Conservation (phyloP, 176 grass and related monocot genomes). For the Oryza coarctata region DNA sequence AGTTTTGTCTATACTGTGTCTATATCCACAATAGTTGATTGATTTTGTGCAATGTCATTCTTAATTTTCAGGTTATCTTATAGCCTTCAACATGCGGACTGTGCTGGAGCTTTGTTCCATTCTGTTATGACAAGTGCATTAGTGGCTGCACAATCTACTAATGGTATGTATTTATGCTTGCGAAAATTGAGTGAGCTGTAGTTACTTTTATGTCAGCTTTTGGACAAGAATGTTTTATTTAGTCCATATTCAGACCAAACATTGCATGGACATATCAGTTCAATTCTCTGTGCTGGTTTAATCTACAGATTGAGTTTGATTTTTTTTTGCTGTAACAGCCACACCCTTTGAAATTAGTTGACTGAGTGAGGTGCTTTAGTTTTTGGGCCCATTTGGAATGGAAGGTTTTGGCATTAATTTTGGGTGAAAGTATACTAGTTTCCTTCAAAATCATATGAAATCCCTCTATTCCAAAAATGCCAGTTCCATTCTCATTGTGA, state of each 20-base stretch:
- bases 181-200: neutral
- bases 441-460: neutral
- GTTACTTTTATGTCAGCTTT: neutral
- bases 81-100: conserved; percentile 77
- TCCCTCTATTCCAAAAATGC: neutral
- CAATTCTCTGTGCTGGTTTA: neutral
- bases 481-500: neutral
- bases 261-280: neutral
- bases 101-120: conserved; percentile 80
- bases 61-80: conserved; percentile 72
- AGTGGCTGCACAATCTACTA: conserved; percentile 54
- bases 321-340: neutral
- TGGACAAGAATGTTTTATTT: neutral
- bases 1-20: neutral
- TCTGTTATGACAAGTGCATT: conserved; percentile 71
- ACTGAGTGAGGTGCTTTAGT: neutral
- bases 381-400: neutral
- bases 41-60: conserved; percentile 8
- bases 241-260: neutral
- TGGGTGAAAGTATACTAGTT: neutral
- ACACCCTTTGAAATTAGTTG: neutral
- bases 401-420: conserved; percentile 3
- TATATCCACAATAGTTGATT: conserved; percentile 11
- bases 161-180: conserved; percentile 39
- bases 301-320: neutral